A percentile compares a stretch with the other conserved stretches of the same genome.
Conservation (phyloP, 352 stramenopile species). For the Phytophthora kernoviae region DNA sequence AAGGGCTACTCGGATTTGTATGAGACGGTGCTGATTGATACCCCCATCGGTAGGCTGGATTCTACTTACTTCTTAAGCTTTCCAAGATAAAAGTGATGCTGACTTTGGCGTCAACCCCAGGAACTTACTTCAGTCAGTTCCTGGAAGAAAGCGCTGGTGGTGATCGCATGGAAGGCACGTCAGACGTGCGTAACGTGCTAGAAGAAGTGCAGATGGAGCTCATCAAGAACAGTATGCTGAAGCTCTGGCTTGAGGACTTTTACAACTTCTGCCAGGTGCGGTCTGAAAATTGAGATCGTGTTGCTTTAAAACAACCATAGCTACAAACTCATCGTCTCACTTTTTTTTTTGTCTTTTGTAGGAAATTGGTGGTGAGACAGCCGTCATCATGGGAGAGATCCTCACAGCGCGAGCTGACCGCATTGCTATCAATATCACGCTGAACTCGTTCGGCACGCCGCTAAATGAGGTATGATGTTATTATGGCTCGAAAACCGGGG, state of each 20-base stretch:
- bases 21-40: constrained; percentile 99
- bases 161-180: constrained; percentile 84
- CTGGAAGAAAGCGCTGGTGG: constrained; percentile 93
- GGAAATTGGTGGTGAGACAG: constrained; percentile 96
- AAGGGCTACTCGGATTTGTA: constrained; percentile 99
- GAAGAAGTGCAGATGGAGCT: constrained; percentile 99
- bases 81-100: not conserved
- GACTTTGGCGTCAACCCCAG: constrained; percentile 36
- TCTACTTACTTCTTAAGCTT: not conserved
- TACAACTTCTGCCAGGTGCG: constrained; percentile 92
- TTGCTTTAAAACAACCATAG: not conserved
- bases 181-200: constrained; percentile 95
- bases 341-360: constrained; percentile 21
- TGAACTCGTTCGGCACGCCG: constrained; percentile 97
- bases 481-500: constrained; percentile 23
- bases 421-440: constrained; percentile 99
- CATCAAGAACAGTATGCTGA: constrained; percentile 99
- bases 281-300: not conserved
- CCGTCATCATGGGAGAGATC: constrained; percentile 98
- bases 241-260: constrained; percentile 96
- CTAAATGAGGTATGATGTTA: constrained; percentile 73
- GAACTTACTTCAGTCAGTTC: constrained; percentile 98
- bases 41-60: constrained; percentile 87
- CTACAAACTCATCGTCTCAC: constrained; percentile 4
- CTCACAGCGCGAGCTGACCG: constrained; percentile 95